Base-by-base conservation (phyloP, 176 grass and related monocot genomes). In the Puya raimondii region DNA sequence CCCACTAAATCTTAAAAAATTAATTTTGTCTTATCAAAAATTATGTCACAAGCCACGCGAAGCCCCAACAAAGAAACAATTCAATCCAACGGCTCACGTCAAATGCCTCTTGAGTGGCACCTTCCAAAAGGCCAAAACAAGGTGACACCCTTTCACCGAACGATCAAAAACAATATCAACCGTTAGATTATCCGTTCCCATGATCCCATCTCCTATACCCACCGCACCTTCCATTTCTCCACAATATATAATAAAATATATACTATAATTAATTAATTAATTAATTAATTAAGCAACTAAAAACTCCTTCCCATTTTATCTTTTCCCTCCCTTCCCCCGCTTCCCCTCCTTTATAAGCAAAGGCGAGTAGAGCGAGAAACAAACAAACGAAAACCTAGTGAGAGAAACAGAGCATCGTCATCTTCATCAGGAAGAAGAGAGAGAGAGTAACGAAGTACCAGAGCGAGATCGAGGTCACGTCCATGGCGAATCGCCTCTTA, bases 341-440 rank as follows among this genome's bases (percentile, higher is more conserved):
- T 33, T 7, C 53, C 56, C 10, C 56, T 61, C 56, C 56, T 61
- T 59, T 61, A 61, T 61, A 61, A 61, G 56, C 56, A 61, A 61
- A 7, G 4, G 8, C 2, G 21, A 10, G 21, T 61, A 18, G 14
- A 61, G 56, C 9, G 9, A 61, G 16, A 14, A 17, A 57, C 14
- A 17, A 16, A 57, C n/a, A 59, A 3, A 59, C 3, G 10, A 17
- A 58, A 9, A 10, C 18, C 15, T 20, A 58, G 4, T 16, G 4
- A 58, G 4, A 58, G 4, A 56, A 4, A 56, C 11, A 56, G 10
- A 56, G 9, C 5, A 42, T 5, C 33, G 4, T 7, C 33, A 1
- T 1, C 29, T 23, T 23, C 25, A 26, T 26, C 25, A 26, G 25
- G 25, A 26, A 26, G 25, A 26, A 2, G 15, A 59, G 56, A 59